phyloP scores from a whole-genome alignment of 2,329 filamentous ascomycete species.

The Boeremia exigua region DNA sequence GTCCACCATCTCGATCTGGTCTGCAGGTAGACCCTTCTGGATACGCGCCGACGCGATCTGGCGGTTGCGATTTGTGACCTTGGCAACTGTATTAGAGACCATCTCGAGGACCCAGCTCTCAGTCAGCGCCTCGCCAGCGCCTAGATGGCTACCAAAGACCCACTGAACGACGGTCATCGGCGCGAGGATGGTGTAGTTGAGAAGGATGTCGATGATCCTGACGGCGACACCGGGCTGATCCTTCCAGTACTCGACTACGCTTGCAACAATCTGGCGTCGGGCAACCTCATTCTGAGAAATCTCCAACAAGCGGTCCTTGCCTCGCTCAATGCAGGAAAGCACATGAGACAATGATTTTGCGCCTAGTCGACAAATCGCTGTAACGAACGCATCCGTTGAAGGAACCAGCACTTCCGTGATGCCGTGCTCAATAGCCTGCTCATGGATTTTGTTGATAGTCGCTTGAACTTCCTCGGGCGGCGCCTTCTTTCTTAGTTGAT shows the following conservation, averaged over 20 bases:
- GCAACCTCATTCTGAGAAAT: slow-evolving; percentile 76
- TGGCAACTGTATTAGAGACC: slow-evolving; percentile 84
- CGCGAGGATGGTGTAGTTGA: slow-evolving; percentile 95
- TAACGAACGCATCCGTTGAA: slow-evolving; percentile 94
- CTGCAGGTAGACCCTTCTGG: slow-evolving; percentile 61
- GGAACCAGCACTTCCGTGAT: slow-evolving; percentile 76
- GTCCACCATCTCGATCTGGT: slow-evolving; percentile 66
- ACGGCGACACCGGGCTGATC: slow-evolving; percentile 91
- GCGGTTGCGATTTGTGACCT: slow-evolving; percentile 85
- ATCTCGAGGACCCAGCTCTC: slow-evolving; percentile 86
- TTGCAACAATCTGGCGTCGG: slow-evolving; percentile 85
- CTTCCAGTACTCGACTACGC: slow-evolving; percentile 91
- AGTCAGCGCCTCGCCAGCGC: slow-evolving; percentile 71
- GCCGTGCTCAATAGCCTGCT: slow-evolving; percentile 72
- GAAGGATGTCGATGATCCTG: slow-evolving; percentile 91
- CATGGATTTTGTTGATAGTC: slow-evolving; percentile 79
- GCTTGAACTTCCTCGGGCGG: slow-evolving; percentile 85
- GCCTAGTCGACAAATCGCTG: slow-evolving; percentile 89
- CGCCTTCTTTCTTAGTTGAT: slow-evolving; percentile 82
- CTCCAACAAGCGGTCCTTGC: slow-evolving; percentile 84
- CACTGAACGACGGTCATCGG: slow-evolving; percentile 87
- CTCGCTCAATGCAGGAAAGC: slow-evolving; percentile 92
- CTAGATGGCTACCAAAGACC: slow-evolving; percentile 74
- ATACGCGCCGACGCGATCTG: slow-evolving; percentile 73
- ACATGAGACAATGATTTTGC: slow-evolving; percentile 97